phyloP scores from a whole-genome alignment of 257 asterid genomes.

The Capsicum pubescens region DNA sequence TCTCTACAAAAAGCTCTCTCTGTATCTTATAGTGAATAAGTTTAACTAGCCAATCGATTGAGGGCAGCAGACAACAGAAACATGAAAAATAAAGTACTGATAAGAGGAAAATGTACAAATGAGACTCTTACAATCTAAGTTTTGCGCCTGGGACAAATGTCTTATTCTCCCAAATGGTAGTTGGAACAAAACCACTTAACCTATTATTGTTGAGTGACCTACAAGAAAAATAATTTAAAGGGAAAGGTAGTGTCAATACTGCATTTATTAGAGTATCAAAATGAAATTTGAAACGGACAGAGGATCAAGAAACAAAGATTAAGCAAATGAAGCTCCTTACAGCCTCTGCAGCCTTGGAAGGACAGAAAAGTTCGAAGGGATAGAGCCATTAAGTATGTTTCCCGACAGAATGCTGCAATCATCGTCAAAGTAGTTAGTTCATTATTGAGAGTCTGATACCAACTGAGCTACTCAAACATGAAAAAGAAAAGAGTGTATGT shows the following conservation, averaged over 20 bases:
- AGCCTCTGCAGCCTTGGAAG: constrained; percentile 53
- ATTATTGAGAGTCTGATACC: constrained; percentile 8
- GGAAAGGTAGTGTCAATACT: not conserved
- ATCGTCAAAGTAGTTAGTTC: not conserved
- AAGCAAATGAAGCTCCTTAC: constrained; percentile 39
- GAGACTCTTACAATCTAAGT: constrained; percentile 53
- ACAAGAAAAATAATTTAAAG: not conserved
- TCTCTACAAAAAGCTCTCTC: constrained; percentile 9
- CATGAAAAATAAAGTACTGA: constrained; percentile 23
- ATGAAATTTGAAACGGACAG: constrained; percentile 2
- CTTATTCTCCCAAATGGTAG: constrained; percentile 55
- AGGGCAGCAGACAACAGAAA: not conserved
- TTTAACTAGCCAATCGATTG: not conserved
- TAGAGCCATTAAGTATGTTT: constrained; percentile 58
- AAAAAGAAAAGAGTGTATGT: not conserved
- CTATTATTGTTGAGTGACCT: constrained; percentile 51
- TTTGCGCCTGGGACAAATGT: constrained; percentile 43
- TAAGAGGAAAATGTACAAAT: not conserved
- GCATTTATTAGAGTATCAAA: not conserved
- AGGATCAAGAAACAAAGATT: constrained; percentile 24
- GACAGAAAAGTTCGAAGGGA: constrained; percentile 56
- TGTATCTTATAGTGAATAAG: not conserved
- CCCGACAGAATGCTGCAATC: constrained; percentile 51
- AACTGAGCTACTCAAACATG: not conserved
- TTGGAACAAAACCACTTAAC: constrained; percentile 60